phyloP scores from a whole-genome alignment of 2,329 filamentous ascomycete genomes.

The Fusarium agapanthi region DNA sequence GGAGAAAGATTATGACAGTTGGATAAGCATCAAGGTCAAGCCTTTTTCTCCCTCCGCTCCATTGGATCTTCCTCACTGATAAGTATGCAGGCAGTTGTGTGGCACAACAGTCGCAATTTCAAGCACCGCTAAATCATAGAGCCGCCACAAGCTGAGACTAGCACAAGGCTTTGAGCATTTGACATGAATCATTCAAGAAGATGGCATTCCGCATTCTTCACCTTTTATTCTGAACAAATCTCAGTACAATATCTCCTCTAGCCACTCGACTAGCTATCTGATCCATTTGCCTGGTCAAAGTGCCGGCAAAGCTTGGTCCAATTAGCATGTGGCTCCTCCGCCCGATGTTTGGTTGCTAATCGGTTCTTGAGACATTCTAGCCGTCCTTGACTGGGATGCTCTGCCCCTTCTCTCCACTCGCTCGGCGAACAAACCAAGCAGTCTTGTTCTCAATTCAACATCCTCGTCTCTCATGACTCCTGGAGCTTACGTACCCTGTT shows the following conservation, averaged over 20 bases:
- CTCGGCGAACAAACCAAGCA: slow-evolving; percentile 25
- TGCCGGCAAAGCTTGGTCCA: slow-evolving; percentile 29
- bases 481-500: slow-evolving; percentile 40
- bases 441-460: slow-evolving; percentile 16
- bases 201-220: slow-evolving; percentile 6
- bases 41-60: neutral
- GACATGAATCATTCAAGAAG: neutral
- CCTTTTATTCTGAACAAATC: slow-evolving; percentile 1
- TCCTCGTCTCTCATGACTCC: slow-evolving; percentile 36
- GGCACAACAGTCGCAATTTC: neutral
- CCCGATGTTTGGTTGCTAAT: slow-evolving; percentile 36
- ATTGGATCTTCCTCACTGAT: neutral
- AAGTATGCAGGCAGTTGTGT: slow-evolving; percentile 1
- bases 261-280: neutral
- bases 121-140: neutral
- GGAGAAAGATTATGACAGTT: neutral
- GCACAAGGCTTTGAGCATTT: neutral
- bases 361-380: slow-evolving; percentile 44
- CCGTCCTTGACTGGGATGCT: slow-evolving; percentile 31
- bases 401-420: slow-evolving; percentile 31
- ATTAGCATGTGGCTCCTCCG: slow-evolving; percentile 15
- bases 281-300: slow-evolving; percentile 18
- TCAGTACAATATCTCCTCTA: neutral
- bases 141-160: slow-evolving; percentile 5
- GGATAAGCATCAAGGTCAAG: neutral